Percentiles rank a stretch among this genome's conserved stretches.
phyloP scores from a whole-genome alignment of 2,329 filamentous ascomycete species.

The Knufia fluminis region DNA sequence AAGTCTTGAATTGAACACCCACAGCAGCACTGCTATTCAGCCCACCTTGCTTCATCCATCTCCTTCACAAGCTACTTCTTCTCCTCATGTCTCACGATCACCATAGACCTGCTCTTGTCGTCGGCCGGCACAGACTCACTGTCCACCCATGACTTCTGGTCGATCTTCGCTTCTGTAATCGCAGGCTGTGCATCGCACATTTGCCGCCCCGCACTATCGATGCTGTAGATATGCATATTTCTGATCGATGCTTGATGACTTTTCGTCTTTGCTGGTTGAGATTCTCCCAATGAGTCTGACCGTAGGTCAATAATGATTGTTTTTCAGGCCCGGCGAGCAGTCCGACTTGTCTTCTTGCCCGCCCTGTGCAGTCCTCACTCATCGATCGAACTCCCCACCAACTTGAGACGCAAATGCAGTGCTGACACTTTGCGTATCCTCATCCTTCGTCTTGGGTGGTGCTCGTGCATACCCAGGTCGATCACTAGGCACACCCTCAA shows the following conservation, averaged over 20 bases:
- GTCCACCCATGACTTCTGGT: background rate
- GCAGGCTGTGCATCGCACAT: background rate
- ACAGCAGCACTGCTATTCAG: too few species aligned
- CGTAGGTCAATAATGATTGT: constrained; percentile 2
- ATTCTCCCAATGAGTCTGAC: background rate
- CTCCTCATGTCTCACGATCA: too few species aligned
- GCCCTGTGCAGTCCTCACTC: background rate
- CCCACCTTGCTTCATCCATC: too few species aligned
- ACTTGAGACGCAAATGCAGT: constrained; percentile 96
- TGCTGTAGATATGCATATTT: background rate
- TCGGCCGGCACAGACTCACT: background rate
- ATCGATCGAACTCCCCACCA: constrained; percentile 57
- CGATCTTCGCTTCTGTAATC: background rate
- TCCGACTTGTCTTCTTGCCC: background rate
- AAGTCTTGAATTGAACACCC: too few species aligned
- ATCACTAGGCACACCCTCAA: constrained; percentile 64
- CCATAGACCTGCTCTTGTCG: background rate
- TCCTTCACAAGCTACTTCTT: too few species aligned
- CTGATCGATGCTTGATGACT: background rate
- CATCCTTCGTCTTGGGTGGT: constrained; percentile 52
- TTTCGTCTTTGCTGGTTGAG: background rate
- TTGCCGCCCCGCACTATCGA: background rate
- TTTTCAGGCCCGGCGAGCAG: background rate
- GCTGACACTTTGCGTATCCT: constrained; percentile 91
- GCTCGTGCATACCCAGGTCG: constrained; percentile 57